These are phyloP conservation scores for Parietaria judaica DNA, from an alignment of 306 rosid genomes.

Conservation along the genomic window DNA sequence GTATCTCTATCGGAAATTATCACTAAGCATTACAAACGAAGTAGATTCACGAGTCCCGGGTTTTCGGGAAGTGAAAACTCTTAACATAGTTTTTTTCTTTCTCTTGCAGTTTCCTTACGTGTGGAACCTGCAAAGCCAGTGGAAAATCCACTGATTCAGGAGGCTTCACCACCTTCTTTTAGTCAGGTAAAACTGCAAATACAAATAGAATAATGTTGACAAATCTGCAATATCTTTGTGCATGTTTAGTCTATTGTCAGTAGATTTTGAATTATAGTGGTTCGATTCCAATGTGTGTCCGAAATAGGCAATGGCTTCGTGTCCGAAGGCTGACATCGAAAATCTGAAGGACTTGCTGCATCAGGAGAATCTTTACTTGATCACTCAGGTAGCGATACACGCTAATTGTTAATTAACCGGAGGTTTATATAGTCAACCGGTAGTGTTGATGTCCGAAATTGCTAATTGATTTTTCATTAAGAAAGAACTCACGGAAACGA, in stretches of 20 bases:
- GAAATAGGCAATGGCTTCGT: slow-evolving; percentile 45
- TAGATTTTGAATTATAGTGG: not conserved
- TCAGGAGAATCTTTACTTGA: slow-evolving; percentile 67
- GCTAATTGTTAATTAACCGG: too few species aligned
- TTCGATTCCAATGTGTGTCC: slow-evolving; percentile 3
- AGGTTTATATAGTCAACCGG: too few species aligned
- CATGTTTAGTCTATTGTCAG: too few species aligned
- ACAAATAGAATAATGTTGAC: not conserved
- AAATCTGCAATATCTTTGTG: too few species aligned
- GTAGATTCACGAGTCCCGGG: not conserved
- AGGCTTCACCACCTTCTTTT: slow-evolving; percentile 19
- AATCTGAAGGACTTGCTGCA: slow-evolving; percentile 44
- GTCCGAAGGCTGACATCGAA: slow-evolving; percentile 41
- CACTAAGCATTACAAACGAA: not conserved
- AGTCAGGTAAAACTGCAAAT: slow-evolving; percentile 39
- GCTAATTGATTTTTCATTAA: not conserved
- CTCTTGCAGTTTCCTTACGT: slow-evolving; percentile 41
- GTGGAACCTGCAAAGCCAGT: slow-evolving; percentile 52
- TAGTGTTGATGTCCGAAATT: not conserved
- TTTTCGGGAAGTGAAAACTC: not conserved
- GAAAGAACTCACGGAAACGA: slow-evolving; percentile 1
- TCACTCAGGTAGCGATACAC: slow-evolving; percentile 50
- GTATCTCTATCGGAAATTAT: not conserved
- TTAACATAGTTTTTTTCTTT: slow-evolving; percentile 1
- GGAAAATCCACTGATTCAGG: slow-evolving; percentile 41